Evolutionary conservation across 2,329 filamentous ascomycete genomes (phyloP).

Genomic region (Lecanicillium sp.): DNA sequence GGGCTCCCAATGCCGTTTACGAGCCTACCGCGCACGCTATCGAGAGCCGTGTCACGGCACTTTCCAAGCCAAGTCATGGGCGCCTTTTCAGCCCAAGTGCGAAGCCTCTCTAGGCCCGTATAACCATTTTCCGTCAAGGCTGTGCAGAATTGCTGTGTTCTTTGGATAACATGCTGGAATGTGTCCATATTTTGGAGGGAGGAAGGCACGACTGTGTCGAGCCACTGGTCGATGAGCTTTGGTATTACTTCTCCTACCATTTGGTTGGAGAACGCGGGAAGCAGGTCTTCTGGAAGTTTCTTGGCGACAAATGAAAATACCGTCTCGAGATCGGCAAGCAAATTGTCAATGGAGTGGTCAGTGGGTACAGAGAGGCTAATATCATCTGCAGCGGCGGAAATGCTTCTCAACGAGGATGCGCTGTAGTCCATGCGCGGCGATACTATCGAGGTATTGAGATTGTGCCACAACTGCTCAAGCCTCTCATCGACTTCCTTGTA

Average conservation of each 20-base stretch:
- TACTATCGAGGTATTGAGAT: constrained; percentile 56
- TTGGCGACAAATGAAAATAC: constrained; percentile 47
- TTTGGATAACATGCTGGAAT: constrained; percentile 66
- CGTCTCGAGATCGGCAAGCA: constrained; percentile 49
- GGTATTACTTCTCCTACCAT: constrained; percentile 66
- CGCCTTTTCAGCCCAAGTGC: constrained; percentile 74
- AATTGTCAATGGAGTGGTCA: constrained; percentile 40
- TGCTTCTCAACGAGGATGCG: constrained; percentile 27
- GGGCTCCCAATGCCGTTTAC: constrained; percentile 59
- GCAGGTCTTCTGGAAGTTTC: constrained; percentile 47
- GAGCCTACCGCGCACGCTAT: constrained; percentile 65
- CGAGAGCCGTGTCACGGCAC: constrained; percentile 72
- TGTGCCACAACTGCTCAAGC: constrained; percentile 55
- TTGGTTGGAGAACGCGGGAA: constrained; percentile 56
- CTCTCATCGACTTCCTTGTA: constrained; percentile 57
- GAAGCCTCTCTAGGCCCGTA: constrained; percentile 55
- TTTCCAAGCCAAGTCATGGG: constrained; percentile 81
- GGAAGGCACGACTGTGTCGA: constrained; percentile 69
- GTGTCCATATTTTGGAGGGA: constrained; percentile 62
- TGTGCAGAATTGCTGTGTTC: constrained; percentile 58
- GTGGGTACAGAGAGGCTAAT: constrained; percentile 38
- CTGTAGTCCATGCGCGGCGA: constrained; percentile 50
- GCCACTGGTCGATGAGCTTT: constrained; percentile 65
- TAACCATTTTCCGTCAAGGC: constrained; percentile 58
- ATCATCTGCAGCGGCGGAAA: constrained; percentile 37